Base-by-base conservation (phyloP, 345 rosid species). In the Sisymbrium altissimum region DNA sequence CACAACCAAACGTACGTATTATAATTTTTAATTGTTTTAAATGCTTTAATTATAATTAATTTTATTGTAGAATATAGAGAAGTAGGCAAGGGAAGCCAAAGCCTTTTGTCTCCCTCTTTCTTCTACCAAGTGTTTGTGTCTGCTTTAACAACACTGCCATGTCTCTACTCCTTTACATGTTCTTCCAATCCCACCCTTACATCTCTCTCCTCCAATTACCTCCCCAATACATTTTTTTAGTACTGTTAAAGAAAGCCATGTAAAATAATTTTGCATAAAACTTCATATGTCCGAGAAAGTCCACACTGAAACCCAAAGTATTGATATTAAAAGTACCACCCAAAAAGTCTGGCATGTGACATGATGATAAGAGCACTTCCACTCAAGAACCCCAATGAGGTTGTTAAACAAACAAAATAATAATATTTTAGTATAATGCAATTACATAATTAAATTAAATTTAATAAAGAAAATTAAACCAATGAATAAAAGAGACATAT, bases 41-140 rank as follows among this genome's bases (percentile, higher is more conserved):
- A 10, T 25, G 46, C 3, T 15, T 45, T 19, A n/a, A 2, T 36
- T 21, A 3, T 38, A 46, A 46, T 2, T 6, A 46, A 9, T 41
- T 15, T 21, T 3, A 18, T 45, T 54, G 4, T 27, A 39, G 70
- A 46, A 39, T 30, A 67, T 59, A 40, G 9, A 35, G 40, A 49
- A 68, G 49, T 61, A 61, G 69, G 53, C 30, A 45, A 64, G 63
- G 73, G 48, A 70, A 39, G 55, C 48, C 21, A 48, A 64, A 19
- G 61, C 62, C 39, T 48, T 71, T 38, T 70, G 76, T 77, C 76
- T 77, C 75, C 71, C 80, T 64, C 71, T 76, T 54, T 77, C 62
- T 71, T 71, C 46, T 64, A 35, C 18, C 25, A 63, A 64, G 63
- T 71, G 75, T 55, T 55, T 63, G 75, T 77, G 80, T 64, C 76